Evolutionary conservation across 1,139 yeast species (phyloP), one percentile per base, ranked within the genome.

Genomic region (Lodderomyces jiufengensis): DNA sequence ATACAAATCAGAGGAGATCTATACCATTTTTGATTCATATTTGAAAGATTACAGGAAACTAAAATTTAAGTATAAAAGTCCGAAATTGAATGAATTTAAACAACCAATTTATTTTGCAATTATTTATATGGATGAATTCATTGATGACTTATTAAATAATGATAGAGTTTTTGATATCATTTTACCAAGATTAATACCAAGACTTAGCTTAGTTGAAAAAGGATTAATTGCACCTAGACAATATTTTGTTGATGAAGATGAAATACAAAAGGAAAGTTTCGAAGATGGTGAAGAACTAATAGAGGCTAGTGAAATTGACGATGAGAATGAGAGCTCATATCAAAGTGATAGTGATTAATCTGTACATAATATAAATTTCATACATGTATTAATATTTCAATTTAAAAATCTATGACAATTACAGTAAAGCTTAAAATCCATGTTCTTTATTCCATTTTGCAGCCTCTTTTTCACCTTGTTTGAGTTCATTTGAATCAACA

Each of bases 81-180:
- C 66, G 25, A 51, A 68, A 33, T 49, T 66, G 21, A 56, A 59
- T 8, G 45, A 46, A 11, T 32, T 42, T 11, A 54, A 46, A 29
- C 44, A 43, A 43, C 70, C 58, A 2, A 48, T 42, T 15, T 51
- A 46, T 53, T 73, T 49, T 48, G 49, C 39, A 33, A 59, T 67
- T 25, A 63, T 64, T 4, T 60, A 68, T 48, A 66, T 84, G 61
- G 94, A 84, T 51, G 81, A 74, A 48, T 74, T 76, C 57, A 63
- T 73, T 0, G 90, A 84, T 46, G 57, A 54, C 8, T 52, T 84
- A 35, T 52, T 83, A 25, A 58, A 48, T 1, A 57, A 66, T 15
- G 73, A 70, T 31, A 59, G 85, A 36, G 78, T 76, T 11, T 66
- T 78, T 27, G 88, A 77, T 43, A 55, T 83, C 34, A 68, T 78